Base-by-base conservation (phyloP, 192 early-diverging fungal genomes). In the Jimgerdemannia lactiflua region DNA sequence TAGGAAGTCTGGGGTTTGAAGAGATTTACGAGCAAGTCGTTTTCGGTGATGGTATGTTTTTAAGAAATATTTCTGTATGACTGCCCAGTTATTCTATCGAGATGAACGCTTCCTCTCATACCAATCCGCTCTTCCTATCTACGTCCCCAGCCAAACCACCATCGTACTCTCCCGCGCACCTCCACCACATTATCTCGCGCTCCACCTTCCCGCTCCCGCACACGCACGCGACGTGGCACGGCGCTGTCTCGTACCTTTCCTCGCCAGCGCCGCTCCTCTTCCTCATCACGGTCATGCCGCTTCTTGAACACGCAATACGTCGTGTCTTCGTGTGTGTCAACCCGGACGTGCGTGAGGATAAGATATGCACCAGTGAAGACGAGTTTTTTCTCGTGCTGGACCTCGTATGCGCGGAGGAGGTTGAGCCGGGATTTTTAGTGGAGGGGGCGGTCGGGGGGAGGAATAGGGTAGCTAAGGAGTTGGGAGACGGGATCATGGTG, bases 311-410 rank as follows among this genome's bases (percentile, higher is more conserved):
- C 66, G 71, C 65, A 42, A n/a, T 77, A 43, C 42, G 75, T 19
- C 71, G 71, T 41, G 42, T 77, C 10, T 77, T 66, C 40, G 43
- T 77, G 18, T 77, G 17, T 73, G 10, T 77, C 4, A 77, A 77
- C 18, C 39, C 39, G 54, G 69, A 68, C 49, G 71, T 73, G 3
- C 42, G 54, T 44, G 64, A 67, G 29, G 42, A 77, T 65, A 20
- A 42, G 39, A 9, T 77, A 18, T 19, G 40, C 17, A 77, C 75
- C 2, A 49, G 65, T 18, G 71, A 72, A 10, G 75, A 71, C 14
- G 43, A 77, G 72, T 77, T 72, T 65, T 77, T 73, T 67, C 65
- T 77, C 19, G 72, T 71, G 39, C 49, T 77, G n/a, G 71, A 77
- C 43, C 44, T 77, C 42, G 72, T 77, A 41, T 49, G 65, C n/a